Evolutionary conservation across 2,329 filamentous ascomycete genomes (phyloP).

Genomic region (Furcasterigmium sp.): DNA sequence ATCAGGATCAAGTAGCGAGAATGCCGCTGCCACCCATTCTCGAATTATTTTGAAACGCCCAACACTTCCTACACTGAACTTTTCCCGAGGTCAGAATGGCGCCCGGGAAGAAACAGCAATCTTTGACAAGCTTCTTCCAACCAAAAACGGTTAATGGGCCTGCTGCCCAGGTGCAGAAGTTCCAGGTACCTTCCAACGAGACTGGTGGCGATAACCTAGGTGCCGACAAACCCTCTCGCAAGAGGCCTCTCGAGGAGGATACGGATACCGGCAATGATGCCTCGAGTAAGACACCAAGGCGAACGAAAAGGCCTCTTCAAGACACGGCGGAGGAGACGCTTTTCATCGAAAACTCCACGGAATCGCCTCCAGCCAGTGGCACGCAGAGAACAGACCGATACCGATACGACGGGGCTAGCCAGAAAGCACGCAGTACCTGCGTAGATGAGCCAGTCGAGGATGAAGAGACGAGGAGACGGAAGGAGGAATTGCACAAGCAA

Average conservation of each 20-base stretch:
- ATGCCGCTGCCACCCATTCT: too few relatives aligned
- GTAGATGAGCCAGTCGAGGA: slow-evolving; percentile 43
- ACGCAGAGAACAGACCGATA: slow-evolving; percentile 46
- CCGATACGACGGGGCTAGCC: slow-evolving; percentile 38
- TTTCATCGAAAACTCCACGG: slow-evolving; percentile 14
- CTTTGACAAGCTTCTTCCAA: slow-evolving; percentile 82
- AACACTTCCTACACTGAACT: too few relatives aligned
- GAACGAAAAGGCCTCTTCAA: slow-evolving; percentile 35
- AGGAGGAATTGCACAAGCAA: slow-evolving; percentile 69
- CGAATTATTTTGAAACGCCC: too few relatives aligned
- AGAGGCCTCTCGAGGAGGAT: slow-evolving; percentile 47
- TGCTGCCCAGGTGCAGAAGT: slow-evolving; percentile 27
- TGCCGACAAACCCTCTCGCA: slow-evolving; percentile 29
- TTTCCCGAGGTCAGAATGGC: slow-evolving; percentile 18
- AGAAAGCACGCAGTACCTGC: slow-evolving; percentile 31
- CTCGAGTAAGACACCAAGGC: slow-evolving; percentile 35
- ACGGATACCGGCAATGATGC: slow-evolving; percentile 36
- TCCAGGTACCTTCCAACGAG: slow-evolving; percentile 19
- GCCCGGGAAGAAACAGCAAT: slow-evolving; percentile 64
- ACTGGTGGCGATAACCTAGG: slow-evolving; percentile 1
- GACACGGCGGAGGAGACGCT: slow-evolving; percentile 25
- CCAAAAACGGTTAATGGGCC: slow-evolving; percentile 50
- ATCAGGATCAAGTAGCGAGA: too few relatives aligned
- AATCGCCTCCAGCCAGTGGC: slow-evolving; percentile 15
- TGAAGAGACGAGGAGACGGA: slow-evolving; percentile 46